Base-by-base conservation (phyloP, 1,284 basidiomycete species). In the Volvariella surrecta region DNA sequence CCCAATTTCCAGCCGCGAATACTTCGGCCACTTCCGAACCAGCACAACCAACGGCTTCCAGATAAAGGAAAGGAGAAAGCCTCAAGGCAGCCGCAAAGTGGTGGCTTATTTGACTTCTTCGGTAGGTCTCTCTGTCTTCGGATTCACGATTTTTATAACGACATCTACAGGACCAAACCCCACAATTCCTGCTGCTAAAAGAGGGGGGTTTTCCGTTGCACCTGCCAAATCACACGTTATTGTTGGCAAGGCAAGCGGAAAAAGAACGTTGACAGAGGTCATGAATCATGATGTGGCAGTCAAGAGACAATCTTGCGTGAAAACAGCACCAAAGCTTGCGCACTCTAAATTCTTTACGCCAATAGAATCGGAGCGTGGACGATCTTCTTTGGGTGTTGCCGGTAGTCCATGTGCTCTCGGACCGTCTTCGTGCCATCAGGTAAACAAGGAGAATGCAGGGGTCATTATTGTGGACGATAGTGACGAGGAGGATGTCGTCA, bases 251-350 rank as follows among this genome's bases (percentile, higher is more conserved):
- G 68, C 71, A 6, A 88, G 82, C 52, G 85, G 85, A 11, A 87
- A 87, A 58, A 68, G 84, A 45, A 83, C 80, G 1, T 64, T 89
- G 24, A 68, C 71, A 28, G 81, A 81, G 46, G 72, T 80, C 41
- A 74, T 83, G 70, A 81, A 84, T 46, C 66, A 73, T 21, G 83
- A 84, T 50, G 54, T 76, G 66, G 62, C 9, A 18, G 16, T 39
- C 40, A 37, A 16, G 30, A 43, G 11, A 11, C 24, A 28, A 11
- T 11, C 24, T 28, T 11, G 6, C 6, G 11, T 11, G 11, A 28
- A 28, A 28, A 28, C 24, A 28, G 11, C 24, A 28, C 24, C 24
- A 28, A 28, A 39, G 10, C 11, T 45, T 32, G 47, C 50, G 34
- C 55, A 54, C 47, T 69, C 68, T 42, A 71, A 62, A 52, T 71